Evolutionary conservation across 305 asterid genomes (phyloP).

Genomic region (Rubia occidens): DNA sequence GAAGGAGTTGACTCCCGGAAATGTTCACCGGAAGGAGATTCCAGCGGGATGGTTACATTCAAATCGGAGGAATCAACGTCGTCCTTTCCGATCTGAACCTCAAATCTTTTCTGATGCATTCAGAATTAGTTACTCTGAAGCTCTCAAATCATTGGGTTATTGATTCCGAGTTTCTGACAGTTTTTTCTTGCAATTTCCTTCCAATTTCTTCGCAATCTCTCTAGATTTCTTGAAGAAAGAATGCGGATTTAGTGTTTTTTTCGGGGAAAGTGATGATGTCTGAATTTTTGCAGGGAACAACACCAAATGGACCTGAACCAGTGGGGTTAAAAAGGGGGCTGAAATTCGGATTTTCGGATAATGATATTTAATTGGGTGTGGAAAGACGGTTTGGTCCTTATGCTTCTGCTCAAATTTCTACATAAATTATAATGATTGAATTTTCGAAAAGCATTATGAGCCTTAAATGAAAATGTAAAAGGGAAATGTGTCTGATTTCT

Average conservation of each 20-base stretch:
- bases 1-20: slow-evolving; percentile 20
- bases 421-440: background rate
- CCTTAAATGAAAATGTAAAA: background rate
- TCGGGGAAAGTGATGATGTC: slow-evolving; percentile 17
- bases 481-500: background rate
- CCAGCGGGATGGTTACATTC: slow-evolving; percentile 14
- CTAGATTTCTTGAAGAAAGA: background rate
- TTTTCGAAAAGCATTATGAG: background rate
- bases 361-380: background rate
- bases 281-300: slow-evolving; percentile 19
- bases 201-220: background rate
- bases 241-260: background rate
- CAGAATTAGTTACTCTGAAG: background rate
- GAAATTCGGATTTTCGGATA: slow-evolving; percentile 13
- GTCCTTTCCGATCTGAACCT: slow-evolving; percentile 24
- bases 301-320: slow-evolving; percentile 14
- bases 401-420: background rate
- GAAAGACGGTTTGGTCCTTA: background rate
- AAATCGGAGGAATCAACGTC: slow-evolving; percentile 12
- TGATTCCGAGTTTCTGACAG: background rate
- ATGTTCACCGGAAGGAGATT: slow-evolving; percentile 7
- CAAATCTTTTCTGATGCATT: slow-evolving; percentile 28
- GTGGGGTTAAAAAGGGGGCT: slow-evolving; percentile 16
- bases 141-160: background rate
- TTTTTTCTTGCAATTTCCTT: background rate